Evolutionary conservation across 352 stramenopile genomes (phyloP).

Genomic region (Phytophthora constricta): DNA sequence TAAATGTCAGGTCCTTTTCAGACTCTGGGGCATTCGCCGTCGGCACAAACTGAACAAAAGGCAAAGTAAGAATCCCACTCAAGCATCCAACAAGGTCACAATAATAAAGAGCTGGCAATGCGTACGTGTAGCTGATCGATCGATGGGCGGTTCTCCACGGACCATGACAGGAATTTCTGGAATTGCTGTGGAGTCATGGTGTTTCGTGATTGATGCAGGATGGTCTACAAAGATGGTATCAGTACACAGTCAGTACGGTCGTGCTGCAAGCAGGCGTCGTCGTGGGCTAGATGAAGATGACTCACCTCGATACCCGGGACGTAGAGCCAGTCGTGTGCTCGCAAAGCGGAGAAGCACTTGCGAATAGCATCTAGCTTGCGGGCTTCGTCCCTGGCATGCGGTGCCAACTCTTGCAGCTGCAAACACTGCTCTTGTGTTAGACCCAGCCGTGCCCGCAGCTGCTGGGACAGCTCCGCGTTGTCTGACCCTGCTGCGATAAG

Average conservation of each 20-base stretch:
- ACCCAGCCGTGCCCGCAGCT: constrained; percentile 60
- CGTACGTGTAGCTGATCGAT: constrained; percentile 78
- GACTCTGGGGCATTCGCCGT: constrained; percentile 35
- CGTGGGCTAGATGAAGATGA: not conserved
- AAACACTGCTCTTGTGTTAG: constrained; percentile 78
- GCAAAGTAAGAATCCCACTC: constrained; percentile 4
- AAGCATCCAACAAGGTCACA: not conserved
- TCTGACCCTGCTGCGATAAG: constrained; percentile 68
- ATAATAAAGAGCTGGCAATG: not conserved
- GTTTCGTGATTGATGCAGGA: constrained; percentile 79
- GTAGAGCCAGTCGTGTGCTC: constrained; percentile 87
- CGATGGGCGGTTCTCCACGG: constrained; percentile 68
- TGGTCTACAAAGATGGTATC: constrained; percentile 41
- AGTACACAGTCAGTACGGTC: constrained; percentile 5
- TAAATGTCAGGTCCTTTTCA: constrained; percentile 72
- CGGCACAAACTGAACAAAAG: constrained; percentile 51
- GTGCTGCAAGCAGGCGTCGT: not conserved
- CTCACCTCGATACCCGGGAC: constrained; percentile 83
- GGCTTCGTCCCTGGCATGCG: constrained; percentile 65
- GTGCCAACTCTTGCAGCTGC: constrained; percentile 53
- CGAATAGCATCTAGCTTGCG: constrained; percentile 80
- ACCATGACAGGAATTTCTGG: constrained; percentile 85
- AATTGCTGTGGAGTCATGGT: constrained; percentile 87
- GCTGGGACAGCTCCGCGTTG: constrained; percentile 63
- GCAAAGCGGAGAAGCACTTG: constrained; percentile 88